Base-by-base conservation (phyloP, 129 eudicot genomes). In the Flaveria robusta region DNA sequence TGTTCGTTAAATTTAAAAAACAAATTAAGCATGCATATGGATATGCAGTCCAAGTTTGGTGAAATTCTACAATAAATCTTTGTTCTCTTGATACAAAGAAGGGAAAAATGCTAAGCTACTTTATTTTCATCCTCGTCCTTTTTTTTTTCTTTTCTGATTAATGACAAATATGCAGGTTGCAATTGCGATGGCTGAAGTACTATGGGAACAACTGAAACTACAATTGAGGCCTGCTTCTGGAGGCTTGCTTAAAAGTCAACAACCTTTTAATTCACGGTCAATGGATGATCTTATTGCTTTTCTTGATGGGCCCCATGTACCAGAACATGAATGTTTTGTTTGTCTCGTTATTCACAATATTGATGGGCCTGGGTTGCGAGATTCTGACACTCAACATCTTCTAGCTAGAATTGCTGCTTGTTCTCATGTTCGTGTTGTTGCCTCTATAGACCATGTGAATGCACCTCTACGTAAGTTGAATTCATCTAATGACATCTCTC, bases 321-420 rank as follows among this genome's bases (percentile, higher is more conserved):
- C 88, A 60, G 93, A 82, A 71, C 52, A 76, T 39, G 96, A 85
- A 37, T 82, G 71, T 46, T 79, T 81, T 63, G 78, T 88, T 12
- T 94, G 97, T 83, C 84, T 94, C 60, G 68, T 91, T 6, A 81
- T 91, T 72, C 96, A 94, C 83, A 94, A 91, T 71, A 94, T 94
- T 51, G 98, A 94, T 66, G 98, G 98, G 54, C 98, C 97, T 55
- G 98, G 86, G 9, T 79, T 91, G 82, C 91, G 98, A 46, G 99
- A 91, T 81, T 72, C 99, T 1, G 96, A 94, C 67, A 79, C 86
- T 73, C 98, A 94, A 58, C 96, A 94, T 60, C 81, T 74, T 81
- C 89, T 94, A 23, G 92, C 99, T 15, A 87, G 92, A 80, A 76
- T 89, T 8, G 94, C 99, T 52, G 93, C 97, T 77, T 91, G 96